Evolutionary conservation across 2,329 filamentous ascomycete species (phyloP).

Genomic region (Cladosporium phlei): DNA sequence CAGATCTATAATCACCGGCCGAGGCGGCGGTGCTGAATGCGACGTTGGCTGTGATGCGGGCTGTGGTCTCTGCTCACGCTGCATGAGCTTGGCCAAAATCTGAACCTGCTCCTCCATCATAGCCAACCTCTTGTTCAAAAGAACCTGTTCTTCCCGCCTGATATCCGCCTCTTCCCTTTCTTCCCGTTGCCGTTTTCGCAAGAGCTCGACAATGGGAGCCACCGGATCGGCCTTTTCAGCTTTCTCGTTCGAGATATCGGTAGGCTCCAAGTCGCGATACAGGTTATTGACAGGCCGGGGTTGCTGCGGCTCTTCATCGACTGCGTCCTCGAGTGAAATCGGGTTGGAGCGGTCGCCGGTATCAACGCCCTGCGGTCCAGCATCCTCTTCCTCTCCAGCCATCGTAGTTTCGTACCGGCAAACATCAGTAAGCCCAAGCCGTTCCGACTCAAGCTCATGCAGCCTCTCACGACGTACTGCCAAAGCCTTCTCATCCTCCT

Average conservation of each 20-base stretch:
- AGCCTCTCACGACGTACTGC: background rate
- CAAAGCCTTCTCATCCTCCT: background rate
- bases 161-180: background rate
- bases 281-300: background rate
- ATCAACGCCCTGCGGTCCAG: background rate
- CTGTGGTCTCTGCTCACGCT: background rate
- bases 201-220: background rate
- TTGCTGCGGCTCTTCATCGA: background rate
- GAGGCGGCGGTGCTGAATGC: background rate
- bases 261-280: background rate
- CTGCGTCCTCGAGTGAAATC: background rate
- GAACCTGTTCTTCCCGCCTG: background rate
- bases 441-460: background rate
- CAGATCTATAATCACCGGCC: no score
- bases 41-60: no score
- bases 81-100: slow-evolving; percentile 3
- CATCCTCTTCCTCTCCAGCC: background rate
- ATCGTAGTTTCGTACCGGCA: background rate
- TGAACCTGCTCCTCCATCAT: slow-evolving; percentile 1
- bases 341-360: background rate
- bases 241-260: background rate
- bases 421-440: background rate
- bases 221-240: background rate
- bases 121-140: background rate
- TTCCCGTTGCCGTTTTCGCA: background rate